Percentiles rank a stretch among this genome's conserved stretches.
phyloP scores from a whole-genome alignment of 1,139 yeast species.

The Nadsonia starkeyi-henricii region DNA sequence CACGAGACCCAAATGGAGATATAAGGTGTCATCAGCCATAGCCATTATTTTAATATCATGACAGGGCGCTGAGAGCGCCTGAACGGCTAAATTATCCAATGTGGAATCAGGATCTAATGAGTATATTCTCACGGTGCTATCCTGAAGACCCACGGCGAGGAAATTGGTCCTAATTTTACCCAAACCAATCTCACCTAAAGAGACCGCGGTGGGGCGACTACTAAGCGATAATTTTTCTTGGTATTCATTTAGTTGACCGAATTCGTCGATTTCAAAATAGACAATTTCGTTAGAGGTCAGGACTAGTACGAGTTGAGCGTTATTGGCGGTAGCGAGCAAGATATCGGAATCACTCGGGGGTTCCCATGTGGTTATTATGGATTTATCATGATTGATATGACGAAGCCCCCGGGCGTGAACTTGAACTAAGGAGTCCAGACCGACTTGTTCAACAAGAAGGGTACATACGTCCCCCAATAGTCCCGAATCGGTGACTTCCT shows the following conservation, averaged over 20 bases:
- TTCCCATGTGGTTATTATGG: constrained; percentile 52
- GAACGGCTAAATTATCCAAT: constrained; percentile 49
- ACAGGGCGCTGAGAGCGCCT: constrained; percentile 51
- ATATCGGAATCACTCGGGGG: constrained; percentile 65
- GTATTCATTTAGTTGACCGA: constrained; percentile 57
- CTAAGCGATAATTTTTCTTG: constrained; percentile 46
- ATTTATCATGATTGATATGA: constrained; percentile 35
- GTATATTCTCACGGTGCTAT: constrained; percentile 54
- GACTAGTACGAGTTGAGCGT: constrained; percentile 54
- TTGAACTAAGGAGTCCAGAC: constrained; percentile 51
- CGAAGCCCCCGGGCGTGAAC: constrained; percentile 61
- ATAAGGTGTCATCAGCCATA: constrained; percentile 20
- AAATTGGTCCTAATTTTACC: constrained; percentile 40
- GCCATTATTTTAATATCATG: constrained; percentile 34
- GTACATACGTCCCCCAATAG: constrained; percentile 46
- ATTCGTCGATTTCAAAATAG: constrained; percentile 66
- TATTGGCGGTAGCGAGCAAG: constrained; percentile 44
- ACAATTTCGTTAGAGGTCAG: constrained; percentile 62
- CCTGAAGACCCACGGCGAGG: constrained; percentile 59
- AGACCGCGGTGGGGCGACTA: constrained; percentile 35
- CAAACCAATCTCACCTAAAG: constrained; percentile 40
- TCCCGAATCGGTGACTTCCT: constrained; percentile 58
- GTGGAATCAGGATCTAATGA: constrained; percentile 53
- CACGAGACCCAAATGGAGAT: constrained; percentile 63
- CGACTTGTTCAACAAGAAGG: constrained; percentile 57